Conservation (phyloP, 2,329 filamentous ascomycete species). For the Pseudomassariella vexata region DNA sequence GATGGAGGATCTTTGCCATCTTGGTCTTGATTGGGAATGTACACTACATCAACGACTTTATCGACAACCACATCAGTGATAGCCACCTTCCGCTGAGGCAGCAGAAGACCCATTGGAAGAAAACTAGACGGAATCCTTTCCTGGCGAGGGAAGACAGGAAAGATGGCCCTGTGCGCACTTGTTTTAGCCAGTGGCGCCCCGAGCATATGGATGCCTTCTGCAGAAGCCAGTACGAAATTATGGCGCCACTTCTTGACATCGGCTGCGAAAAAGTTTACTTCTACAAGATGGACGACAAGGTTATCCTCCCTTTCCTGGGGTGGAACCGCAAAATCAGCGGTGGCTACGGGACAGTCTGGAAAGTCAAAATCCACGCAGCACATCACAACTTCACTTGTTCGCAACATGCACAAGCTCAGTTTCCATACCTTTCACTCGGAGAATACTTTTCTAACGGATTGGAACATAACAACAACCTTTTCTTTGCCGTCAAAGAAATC, state of each 20-base stretch:
- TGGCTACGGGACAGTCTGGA: slow-evolving; percentile 8
- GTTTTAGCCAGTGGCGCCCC: background rate
- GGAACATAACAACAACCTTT: background rate
- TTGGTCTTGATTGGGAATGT: background rate
- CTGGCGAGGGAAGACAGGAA: background rate
- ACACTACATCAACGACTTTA: background rate
- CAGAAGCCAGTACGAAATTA: background rate
- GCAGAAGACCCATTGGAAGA: background rate
- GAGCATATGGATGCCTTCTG: background rate
- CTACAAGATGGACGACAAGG: background rate
- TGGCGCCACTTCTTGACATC: slow-evolving; percentile 1
- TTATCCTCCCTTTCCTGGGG: slow-evolving; percentile 1
- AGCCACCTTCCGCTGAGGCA: background rate
- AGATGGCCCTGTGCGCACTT: background rate
- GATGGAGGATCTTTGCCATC: slow-evolving; percentile 2
- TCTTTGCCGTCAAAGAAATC: slow-evolving; percentile 12
- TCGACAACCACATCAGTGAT: background rate
- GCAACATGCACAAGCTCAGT: background rate
- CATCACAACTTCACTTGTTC: slow-evolving; percentile 6
- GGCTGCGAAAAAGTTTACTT: slow-evolving; percentile 1
- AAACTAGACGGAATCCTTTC: background rate
- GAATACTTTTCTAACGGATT: background rate
- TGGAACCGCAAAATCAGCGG: background rate
- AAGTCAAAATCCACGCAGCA: slow-evolving; percentile 10
- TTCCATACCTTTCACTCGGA: too few relatives aligned